Percentiles rank a stretch among this genome's conserved stretches.
Evolutionary conservation across 331 rosid genomes (phyloP).

Genomic region (Dryas integrifolia): DNA sequence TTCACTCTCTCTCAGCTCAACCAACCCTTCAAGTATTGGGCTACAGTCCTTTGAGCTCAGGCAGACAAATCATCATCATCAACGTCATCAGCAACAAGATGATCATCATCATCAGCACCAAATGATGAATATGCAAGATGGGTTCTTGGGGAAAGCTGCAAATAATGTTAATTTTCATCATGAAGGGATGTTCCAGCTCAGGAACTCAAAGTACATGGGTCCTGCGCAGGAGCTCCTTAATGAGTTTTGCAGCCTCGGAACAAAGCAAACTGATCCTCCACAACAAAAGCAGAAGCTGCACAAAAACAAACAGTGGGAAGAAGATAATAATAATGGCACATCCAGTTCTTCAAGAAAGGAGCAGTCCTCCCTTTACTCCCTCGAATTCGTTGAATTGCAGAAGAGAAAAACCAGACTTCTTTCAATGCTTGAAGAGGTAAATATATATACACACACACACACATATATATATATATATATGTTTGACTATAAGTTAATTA

Average conservation of each 20-base stretch:
- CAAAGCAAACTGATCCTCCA: constrained; percentile 33
- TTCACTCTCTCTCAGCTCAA: constrained; percentile 78
- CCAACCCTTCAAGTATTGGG: constrained; percentile 61
- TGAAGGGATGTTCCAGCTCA: constrained; percentile 46
- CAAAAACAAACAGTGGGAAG: constrained; percentile 52
- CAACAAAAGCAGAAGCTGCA: constrained; percentile 47
- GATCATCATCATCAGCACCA: constrained; percentile 22
- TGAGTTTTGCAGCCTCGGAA: constrained; percentile 85
- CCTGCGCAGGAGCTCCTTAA: constrained; percentile 74
- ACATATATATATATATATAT: background rate
- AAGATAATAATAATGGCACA: constrained; percentile 33
- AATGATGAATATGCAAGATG: constrained; percentile 29
- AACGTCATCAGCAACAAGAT: constrained; percentile 22
- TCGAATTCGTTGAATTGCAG: constrained; percentile 80
- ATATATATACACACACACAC: background rate
- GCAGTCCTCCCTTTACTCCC: constrained; percentile 41
- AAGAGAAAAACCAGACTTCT: constrained; percentile 77
- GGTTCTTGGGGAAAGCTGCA: constrained; percentile 33
- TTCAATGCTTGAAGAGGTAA: constrained; percentile 92
- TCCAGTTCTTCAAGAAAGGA: constrained; percentile 48
- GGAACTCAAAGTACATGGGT: constrained; percentile 55
- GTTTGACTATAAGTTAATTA: background rate
- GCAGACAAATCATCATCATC: constrained; percentile 37
- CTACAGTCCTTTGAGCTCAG: constrained; percentile 73
- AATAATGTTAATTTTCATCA: background rate